phyloP scores from a whole-genome alignment of 495 filamentous ascomycete genomes.

The Tuber microsphaerosporum region DNA sequence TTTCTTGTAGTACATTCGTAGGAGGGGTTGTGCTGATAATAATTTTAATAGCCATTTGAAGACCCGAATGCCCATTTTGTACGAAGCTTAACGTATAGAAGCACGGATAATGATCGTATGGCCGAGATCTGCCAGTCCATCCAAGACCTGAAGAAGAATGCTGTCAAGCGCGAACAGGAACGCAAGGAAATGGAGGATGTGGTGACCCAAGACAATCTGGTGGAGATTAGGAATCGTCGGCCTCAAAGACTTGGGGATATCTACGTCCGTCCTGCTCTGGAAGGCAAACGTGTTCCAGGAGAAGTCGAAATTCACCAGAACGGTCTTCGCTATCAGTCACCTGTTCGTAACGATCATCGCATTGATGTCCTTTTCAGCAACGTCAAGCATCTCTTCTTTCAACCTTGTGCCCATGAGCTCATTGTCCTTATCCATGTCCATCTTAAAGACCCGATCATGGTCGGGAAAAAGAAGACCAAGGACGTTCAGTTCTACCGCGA shows the following conservation, averaged over 20 bases:
- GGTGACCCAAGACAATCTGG: slow-evolving; percentile 95
- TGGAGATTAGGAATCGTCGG: slow-evolving; percentile 84
- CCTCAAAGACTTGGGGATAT: slow-evolving; percentile 81
- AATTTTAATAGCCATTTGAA: slow-evolving; percentile 72
- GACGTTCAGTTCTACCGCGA: slow-evolving; percentile 98
- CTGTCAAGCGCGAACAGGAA: slow-evolving; percentile 84
- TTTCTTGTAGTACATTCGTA: slow-evolving; percentile 1
- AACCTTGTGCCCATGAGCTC: slow-evolving; percentile 88
- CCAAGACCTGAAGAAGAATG: slow-evolving; percentile 84
- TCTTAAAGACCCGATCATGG: slow-evolving; percentile 94
- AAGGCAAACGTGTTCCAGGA: slow-evolving; percentile 91
- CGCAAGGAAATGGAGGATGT: slow-evolving; percentile 99
- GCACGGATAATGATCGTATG: slow-evolving; percentile 77
- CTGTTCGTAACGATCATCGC: slow-evolving; percentile 67
- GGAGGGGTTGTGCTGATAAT: slow-evolving; percentile 31
- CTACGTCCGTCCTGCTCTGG: slow-evolving; percentile 86
- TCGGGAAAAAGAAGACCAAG: slow-evolving; percentile 97
- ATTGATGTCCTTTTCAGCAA: slow-evolving; percentile 98
- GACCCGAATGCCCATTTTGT: slow-evolving; percentile 93
- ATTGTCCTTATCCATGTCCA: slow-evolving; percentile 98
- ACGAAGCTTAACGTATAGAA: slow-evolving; percentile 86
- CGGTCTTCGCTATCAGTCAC: slow-evolving; percentile 90
- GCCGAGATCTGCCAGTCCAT: slow-evolving; percentile 84
- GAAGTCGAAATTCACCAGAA: slow-evolving; percentile 97
- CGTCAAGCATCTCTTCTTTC: slow-evolving; percentile 97